Evolutionary conservation across 1,284 basidiomycete species (phyloP).

Genomic region (Fomitiporia mediterranea): DNA sequence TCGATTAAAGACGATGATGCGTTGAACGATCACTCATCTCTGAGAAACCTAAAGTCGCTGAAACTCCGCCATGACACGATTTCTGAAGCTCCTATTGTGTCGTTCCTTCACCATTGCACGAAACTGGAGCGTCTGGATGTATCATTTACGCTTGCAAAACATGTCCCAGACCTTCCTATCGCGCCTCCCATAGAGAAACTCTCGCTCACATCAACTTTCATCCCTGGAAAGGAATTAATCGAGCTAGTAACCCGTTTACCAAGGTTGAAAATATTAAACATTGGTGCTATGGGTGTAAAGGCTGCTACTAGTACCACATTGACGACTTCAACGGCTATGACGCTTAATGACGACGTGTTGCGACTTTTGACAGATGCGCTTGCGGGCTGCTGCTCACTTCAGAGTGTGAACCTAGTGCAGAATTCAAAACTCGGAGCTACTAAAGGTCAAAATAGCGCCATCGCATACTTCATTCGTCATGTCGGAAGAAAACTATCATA

Average conservation of each 20-base stretch:
- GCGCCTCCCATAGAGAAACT: constrained; percentile 45
- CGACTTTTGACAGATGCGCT: constrained; percentile 40
- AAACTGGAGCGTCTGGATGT: constrained; percentile 52
- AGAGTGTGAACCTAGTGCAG: constrained; percentile 54
- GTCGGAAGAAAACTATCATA: constrained; percentile 58
- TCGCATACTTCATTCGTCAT: constrained; percentile 43
- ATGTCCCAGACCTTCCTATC: constrained; percentile 21
- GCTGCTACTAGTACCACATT: constrained; percentile 40
- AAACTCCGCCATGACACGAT: constrained; percentile 56
- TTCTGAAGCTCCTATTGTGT: constrained; percentile 43
- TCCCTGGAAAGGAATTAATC: constrained; percentile 40
- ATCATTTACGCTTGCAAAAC: constrained; percentile 57
- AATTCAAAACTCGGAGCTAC: constrained; percentile 52
- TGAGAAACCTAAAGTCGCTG: constrained; percentile 44
- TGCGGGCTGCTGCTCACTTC: constrained; percentile 35
- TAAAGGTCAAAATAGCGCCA: constrained; percentile 32
- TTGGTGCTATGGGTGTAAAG: constrained; percentile 57
- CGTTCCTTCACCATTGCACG: constrained; percentile 44
- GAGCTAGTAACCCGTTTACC: constrained; percentile 37
- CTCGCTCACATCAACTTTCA: constrained; percentile 52
- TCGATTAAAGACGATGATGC: constrained; percentile 24
- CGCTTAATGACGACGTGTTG: constrained; percentile 51
- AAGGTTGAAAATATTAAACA: constrained; percentile 42
- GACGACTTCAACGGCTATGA: constrained; percentile 46
- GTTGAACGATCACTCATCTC: constrained; percentile 25